Evolutionary conservation across 495 filamentous ascomycete species (phyloP).

Genomic region (Aspergillus diversus): DNA sequence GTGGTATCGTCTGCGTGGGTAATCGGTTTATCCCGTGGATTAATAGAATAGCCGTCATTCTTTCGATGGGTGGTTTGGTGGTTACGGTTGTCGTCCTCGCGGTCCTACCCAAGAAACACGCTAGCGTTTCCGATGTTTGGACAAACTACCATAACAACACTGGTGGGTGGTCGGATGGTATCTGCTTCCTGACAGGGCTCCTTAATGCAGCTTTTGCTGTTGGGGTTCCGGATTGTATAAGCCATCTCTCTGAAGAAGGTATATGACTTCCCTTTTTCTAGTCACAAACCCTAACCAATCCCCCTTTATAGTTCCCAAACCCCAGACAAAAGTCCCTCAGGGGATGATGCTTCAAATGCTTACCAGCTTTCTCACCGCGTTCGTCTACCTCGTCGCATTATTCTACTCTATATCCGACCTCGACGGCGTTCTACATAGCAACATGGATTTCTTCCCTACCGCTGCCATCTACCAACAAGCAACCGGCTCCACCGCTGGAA

Average conservation of each 20-base stretch:
- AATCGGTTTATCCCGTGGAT: slow-evolving; percentile 69
- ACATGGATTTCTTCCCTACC: slow-evolving; percentile 66
- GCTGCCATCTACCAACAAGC: slow-evolving; percentile 80
- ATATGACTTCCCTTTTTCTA: neutral
- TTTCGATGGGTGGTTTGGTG: slow-evolving; percentile 69
- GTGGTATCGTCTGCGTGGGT: slow-evolving; percentile 65
- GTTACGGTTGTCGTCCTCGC: slow-evolving; percentile 75
- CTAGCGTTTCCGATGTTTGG: slow-evolving; percentile 55
- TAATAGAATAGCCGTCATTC: slow-evolving; percentile 66
- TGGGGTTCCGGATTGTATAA: slow-evolving; percentile 75
- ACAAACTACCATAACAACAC: slow-evolving; percentile 64
- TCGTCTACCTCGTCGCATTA: slow-evolving; percentile 56
- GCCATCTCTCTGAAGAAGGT: slow-evolving; percentile 79
- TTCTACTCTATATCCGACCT: slow-evolving; percentile 55
- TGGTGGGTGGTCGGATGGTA: slow-evolving; percentile 65
- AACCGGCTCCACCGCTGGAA: slow-evolving; percentile 66
- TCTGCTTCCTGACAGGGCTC: slow-evolving; percentile 77
- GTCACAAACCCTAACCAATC: neutral
- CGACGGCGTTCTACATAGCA: slow-evolving; percentile 37
- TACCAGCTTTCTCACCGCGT: slow-evolving; percentile 53
- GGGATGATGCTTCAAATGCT: slow-evolving; percentile 54
- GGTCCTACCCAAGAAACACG: slow-evolving; percentile 67
- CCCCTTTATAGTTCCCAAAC: slow-evolving; percentile 51
- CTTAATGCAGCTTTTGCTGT: slow-evolving; percentile 86
- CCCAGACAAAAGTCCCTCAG: slow-evolving; percentile 52